phyloP scores from a whole-genome alignment of 2,329 filamentous ascomycete genomes.

The Seiridium unicorne region DNA sequence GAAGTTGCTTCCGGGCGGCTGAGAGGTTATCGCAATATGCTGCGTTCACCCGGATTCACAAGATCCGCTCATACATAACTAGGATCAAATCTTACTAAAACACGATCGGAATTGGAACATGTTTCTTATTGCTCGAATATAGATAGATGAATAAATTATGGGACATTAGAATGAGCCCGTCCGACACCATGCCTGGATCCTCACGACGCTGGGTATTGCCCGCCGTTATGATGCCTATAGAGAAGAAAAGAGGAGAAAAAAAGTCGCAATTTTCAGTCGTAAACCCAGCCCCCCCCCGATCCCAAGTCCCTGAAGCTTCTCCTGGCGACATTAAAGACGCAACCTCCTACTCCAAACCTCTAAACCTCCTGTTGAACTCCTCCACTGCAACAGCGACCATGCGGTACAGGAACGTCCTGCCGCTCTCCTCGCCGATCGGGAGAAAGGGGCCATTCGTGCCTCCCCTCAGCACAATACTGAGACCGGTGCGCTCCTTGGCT shows the following conservation, averaged over 20 bases:
- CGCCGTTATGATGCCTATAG: too few relatives aligned
- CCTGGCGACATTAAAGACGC: not conserved
- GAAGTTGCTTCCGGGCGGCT: too few relatives aligned
- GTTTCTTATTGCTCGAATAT: not conserved
- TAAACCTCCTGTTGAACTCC: conserved; percentile 65
- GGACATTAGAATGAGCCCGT: too few relatives aligned
- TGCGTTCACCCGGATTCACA: too few relatives aligned
- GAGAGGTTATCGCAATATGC: too few relatives aligned
- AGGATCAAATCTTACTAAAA: too few relatives aligned
- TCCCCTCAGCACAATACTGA: conserved; percentile 84
- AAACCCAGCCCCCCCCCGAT: too few relatives aligned
- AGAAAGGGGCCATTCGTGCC: conserved; percentile 94
- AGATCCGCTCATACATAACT: too few relatives aligned
- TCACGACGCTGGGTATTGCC: too few relatives aligned
- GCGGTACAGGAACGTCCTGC: conserved; percentile 60
- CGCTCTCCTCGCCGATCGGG: conserved; percentile 84
- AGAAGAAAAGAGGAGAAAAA: not conserved
- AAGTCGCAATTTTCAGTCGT: not conserved
- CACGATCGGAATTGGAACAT: not conserved
- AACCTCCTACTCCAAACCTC: conserved; percentile 36
- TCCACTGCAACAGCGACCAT: conserved; percentile 66
- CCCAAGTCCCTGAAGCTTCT: too few relatives aligned
- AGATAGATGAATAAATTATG: too few relatives aligned
- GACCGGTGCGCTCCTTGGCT: conserved; percentile 90
- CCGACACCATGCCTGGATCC: too few relatives aligned